phyloP scores from a whole-genome alignment of 2,329 filamentous ascomycete genomes.

The Arthroderma uncinatum region DNA sequence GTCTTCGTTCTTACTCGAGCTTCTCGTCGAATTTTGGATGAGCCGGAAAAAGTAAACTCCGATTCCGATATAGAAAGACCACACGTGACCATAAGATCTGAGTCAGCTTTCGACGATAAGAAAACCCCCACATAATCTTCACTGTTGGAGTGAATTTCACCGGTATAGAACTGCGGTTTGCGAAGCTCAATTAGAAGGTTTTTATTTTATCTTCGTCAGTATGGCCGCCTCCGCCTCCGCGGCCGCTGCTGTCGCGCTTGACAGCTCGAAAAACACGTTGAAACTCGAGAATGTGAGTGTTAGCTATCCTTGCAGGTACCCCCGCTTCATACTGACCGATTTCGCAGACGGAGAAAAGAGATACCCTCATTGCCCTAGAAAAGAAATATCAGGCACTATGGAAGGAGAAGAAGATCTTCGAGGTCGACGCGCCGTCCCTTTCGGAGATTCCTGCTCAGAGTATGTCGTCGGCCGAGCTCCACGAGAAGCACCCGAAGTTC shows the following conservation, averaged over 20 bases:
- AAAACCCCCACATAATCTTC: conserved; percentile 2
- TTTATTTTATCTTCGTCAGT: conserved; percentile 1
- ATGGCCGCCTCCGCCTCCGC: conserved; percentile 31
- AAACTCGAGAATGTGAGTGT: conserved; percentile 51
- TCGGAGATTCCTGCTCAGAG: conserved; percentile 65
- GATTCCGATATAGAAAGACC: not conserved
- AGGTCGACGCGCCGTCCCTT: conserved; percentile 71
- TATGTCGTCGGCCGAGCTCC: conserved; percentile 62
- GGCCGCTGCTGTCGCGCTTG: conserved; percentile 46
- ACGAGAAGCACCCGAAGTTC: conserved; percentile 78
- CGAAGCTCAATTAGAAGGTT: conserved; percentile 1
- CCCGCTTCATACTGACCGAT: conserved; percentile 14
- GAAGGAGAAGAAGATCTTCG: conserved; percentile 67
- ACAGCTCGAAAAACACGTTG: conserved; percentile 49
- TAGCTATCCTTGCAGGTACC: conserved; percentile 10
- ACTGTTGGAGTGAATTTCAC: not conserved
- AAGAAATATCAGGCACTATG: conserved; percentile 87
- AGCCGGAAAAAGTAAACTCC: not conserved
- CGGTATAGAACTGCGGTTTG: not conserved
- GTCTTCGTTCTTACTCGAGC: not conserved
- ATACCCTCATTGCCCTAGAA: conserved; percentile 68
- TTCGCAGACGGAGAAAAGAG: conserved; percentile 69
- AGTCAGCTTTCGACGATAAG: conserved; percentile 1
- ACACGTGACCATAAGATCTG: not conserved
- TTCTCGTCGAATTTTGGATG: conserved; percentile 8